Percentiles rank a stretch among this genome's conserved stretches.
phyloP scores from a whole-genome alignment of 257 asterid genomes.

The Oldenlandia corymbosa region DNA sequence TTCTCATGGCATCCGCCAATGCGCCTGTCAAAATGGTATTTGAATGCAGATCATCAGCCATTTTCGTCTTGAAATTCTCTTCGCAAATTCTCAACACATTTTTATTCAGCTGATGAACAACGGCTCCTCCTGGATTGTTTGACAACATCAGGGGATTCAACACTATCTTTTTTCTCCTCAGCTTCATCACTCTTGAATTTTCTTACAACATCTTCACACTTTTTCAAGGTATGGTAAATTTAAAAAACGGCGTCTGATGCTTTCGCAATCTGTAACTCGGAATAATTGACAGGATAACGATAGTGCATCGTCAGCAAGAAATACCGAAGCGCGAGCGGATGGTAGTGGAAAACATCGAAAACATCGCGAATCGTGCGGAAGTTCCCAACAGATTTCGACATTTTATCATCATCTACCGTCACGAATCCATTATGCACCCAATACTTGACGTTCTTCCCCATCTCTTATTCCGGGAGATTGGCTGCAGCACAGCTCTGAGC shows the following conservation, averaged over 20 bases:
- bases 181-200: too few relatives aligned
- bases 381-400: conserved; percentile 80
- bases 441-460: conserved; percentile 64
- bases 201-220: conserved; percentile 42
- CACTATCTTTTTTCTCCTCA: conserved; percentile 35
- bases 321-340: conserved; percentile 82
- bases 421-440: conserved; percentile 92
- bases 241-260: conserved; percentile 77
- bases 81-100: conserved; percentile 52
- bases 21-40: conserved; percentile 54
- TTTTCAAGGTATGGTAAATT: conserved; percentile 69
- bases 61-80: conserved; percentile 49
- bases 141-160: conserved; percentile 26
- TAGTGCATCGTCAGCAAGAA: conserved; percentile 77
- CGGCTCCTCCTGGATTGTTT: conserved; percentile 33
- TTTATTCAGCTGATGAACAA: conserved; percentile 43
- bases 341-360: conserved; percentile 60
- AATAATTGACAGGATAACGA: conserved; percentile 78
- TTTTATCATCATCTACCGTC: conserved; percentile 70
- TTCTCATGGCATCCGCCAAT: conserved; percentile 61
- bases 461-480: too few relatives aligned
- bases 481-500: conserved; percentile 93
- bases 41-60: conserved; percentile 84
- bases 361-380: conserved; percentile 90
- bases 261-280: conserved; percentile 61